Conservation (phyloP, 805 yeast species). For the Teunomyces kruisii region DNA sequence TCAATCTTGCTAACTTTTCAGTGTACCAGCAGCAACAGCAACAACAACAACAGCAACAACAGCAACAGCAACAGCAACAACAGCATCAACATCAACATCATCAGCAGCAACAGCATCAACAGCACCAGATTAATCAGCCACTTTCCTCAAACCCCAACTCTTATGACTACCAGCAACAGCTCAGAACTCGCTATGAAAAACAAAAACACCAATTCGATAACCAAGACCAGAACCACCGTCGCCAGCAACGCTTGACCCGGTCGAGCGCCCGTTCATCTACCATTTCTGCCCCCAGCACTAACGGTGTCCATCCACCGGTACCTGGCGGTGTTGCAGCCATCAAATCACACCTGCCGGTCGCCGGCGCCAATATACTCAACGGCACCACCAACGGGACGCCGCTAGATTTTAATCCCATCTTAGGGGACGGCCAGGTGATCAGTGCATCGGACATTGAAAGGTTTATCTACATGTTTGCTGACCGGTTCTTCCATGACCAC, state of each 20-base stretch:
- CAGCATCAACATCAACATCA: constrained; percentile 12
- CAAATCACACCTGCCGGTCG: background rate
- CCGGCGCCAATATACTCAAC: background rate
- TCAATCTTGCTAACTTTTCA: constrained; percentile 11
- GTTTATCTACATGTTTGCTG: constrained; percentile 42
- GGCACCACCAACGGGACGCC: background rate
- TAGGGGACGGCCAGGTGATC: constrained; percentile 2
- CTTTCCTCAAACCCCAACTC: constrained; percentile 4
- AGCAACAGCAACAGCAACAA: constrained; percentile 15
- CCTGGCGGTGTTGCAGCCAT: background rate
- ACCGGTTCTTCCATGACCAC: constrained; percentile 39
- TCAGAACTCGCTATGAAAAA: constrained; percentile 24
- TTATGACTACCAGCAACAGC: constrained; percentile 22
- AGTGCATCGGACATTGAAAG: constrained; percentile 34
- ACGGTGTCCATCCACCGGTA: background rate
- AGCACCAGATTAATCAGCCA: constrained; percentile 5
- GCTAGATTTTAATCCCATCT: constrained; percentile 7
- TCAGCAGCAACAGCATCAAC: constrained; percentile 10
- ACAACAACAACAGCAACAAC: constrained; percentile 9
- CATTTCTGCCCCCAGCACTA: background rate
- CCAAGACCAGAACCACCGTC: constrained; percentile 1
- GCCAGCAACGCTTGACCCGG: constrained; percentile 5
- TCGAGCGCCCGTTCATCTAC: constrained; percentile 4
- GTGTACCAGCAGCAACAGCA: constrained; percentile 14
- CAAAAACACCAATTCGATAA: constrained; percentile 18